Conservation (phyloP, 2,329 filamentous ascomycete genomes). For the Penicillium decumbens region DNA sequence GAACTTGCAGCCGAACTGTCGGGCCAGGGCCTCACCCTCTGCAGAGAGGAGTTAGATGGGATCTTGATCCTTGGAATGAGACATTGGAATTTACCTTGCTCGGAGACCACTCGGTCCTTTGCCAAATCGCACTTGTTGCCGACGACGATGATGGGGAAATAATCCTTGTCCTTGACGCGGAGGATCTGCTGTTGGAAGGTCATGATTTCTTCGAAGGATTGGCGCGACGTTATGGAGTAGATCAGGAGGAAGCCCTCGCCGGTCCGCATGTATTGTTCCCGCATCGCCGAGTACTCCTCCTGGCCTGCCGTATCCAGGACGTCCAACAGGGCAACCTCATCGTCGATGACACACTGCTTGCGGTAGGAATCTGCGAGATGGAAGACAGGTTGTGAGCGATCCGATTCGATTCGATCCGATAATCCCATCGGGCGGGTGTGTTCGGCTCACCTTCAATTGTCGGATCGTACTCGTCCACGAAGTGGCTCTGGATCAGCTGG, state of each 20-base stretch:
- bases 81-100: constrained; percentile 65
- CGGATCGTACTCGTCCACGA: constrained; percentile 98
- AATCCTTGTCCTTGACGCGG: constrained; percentile 98
- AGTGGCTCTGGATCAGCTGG: constrained; percentile 91
- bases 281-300: constrained; percentile 98
- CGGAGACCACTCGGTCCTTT: constrained; percentile 80
- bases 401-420: constrained; percentile 1
- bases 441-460: constrained; percentile 78
- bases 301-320: constrained; percentile 97
- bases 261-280: constrained; percentile 99
- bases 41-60: constrained; percentile 15
- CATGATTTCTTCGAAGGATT: constrained; percentile 97
- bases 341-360: constrained; percentile 99
- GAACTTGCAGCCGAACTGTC: constrained; percentile 91
- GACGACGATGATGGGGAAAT: constrained; percentile 98
- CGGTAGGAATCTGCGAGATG: constrained; percentile 80
- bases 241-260: constrained; percentile 96
- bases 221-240: constrained; percentile 95
- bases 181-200: constrained; percentile 99
- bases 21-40: constrained; percentile 88
- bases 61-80: background rate
- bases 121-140: constrained; percentile 99
- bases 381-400: constrained; percentile 13
- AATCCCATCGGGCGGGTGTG: background rate
- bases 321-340: constrained; percentile 94